These are phyloP conservation scores for Waltiozyma solani DNA, from an alignment of 1,139 yeast species.

Conservation along the genomic window DNA sequence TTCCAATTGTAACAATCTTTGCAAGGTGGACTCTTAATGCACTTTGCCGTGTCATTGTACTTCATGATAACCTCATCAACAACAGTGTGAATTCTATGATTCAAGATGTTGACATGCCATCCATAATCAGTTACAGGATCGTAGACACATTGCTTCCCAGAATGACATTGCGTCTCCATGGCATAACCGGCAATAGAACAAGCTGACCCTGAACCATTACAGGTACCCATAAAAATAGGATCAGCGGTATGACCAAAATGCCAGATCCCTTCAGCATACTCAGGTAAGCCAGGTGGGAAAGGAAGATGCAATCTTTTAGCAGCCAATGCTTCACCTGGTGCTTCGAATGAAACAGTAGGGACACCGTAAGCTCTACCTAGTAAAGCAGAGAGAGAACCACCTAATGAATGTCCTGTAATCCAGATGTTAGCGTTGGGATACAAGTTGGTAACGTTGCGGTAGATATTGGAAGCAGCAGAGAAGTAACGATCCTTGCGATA, in stretches of 20 bases:
- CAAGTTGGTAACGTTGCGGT: conserved; percentile 53
- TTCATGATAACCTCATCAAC: conserved; percentile 68
- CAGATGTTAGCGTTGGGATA: conserved; percentile 75
- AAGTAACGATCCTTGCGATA: conserved; percentile 73
- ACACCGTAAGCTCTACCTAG: conserved; percentile 84
- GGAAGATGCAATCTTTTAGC: conserved; percentile 82
- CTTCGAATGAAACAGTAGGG: conserved; percentile 85
- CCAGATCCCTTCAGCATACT: conserved; percentile 77
- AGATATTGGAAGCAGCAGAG: conserved; percentile 70
- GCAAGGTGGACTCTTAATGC: conserved; percentile 70
- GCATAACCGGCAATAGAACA: conserved; percentile 95
- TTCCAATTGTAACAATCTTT: conserved; percentile 91
- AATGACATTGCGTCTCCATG: conserved; percentile 93
- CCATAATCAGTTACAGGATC: conserved; percentile 87
- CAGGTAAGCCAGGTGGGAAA: conserved; percentile 83
- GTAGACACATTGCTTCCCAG: conserved; percentile 82
- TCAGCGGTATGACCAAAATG: conserved; percentile 97
- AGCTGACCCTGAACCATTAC: conserved; percentile 87
- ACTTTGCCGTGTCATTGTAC: conserved; percentile 71
- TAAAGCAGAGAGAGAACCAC: conserved; percentile 78
- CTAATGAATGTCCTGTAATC: conserved; percentile 93
- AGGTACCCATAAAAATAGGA: conserved; percentile 94
- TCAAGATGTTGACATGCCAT: conserved; percentile 81
- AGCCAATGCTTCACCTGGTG: conserved; percentile 89
- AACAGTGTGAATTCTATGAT: conserved; percentile 87